phyloP scores from a whole-genome alignment of 805 yeast genomes.

The Yarrowia sp. region DNA sequence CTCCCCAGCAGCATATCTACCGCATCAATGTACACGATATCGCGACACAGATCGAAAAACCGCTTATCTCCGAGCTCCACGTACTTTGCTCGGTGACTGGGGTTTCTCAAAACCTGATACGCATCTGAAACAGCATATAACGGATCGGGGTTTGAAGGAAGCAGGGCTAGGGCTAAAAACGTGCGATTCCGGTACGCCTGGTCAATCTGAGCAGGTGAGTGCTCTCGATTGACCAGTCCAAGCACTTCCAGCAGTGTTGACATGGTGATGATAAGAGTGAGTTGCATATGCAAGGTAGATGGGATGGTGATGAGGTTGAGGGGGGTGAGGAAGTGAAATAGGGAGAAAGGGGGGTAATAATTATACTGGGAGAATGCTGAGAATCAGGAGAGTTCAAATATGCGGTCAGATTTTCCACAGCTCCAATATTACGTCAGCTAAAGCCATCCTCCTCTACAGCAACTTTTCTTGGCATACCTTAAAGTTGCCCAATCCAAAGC shows the following conservation, averaged over 20 bases:
- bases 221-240: neutral
- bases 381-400: no score
- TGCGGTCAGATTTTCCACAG: no score
- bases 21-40: neutral
- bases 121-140: constrained; percentile 4
- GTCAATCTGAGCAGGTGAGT: neutral
- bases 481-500: no score
- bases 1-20: constrained; percentile 1
- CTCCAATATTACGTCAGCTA: no score
- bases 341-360: neutral
- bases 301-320: neutral
- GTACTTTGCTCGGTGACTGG: constrained; percentile 8
- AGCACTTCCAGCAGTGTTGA: neutral
- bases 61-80: constrained; percentile 9
- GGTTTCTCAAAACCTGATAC: constrained; percentile 15
- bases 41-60: constrained; percentile 17
- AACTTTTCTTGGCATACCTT: no score
- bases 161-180: neutral
- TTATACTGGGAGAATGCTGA: no score
- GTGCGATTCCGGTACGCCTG: constrained; percentile 13
- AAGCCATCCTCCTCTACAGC: no score
- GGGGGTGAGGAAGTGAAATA: neutral
- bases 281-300: neutral
- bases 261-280: neutral
- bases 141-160: neutral